Evolutionary conservation across 2,329 filamentous ascomycete species (phyloP).

Genomic region (Ophiosphaerella korrae): DNA sequence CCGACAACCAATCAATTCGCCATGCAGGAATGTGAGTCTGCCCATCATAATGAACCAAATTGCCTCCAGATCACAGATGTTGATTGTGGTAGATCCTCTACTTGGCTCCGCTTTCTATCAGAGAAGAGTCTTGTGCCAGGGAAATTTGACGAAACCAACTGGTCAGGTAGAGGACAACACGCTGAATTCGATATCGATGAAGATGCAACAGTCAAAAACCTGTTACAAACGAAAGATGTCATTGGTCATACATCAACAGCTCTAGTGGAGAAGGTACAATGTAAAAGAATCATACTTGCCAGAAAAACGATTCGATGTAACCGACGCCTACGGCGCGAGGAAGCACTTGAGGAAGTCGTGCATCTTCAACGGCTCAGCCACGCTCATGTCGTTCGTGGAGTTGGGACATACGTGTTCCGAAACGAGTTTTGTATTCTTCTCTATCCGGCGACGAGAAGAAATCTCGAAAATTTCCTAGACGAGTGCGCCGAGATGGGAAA

Average conservation of each 20-base stretch:
- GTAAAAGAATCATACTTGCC: not conserved
- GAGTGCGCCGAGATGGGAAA: too few species aligned
- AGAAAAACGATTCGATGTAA: not conserved
- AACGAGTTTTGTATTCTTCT: not conserved
- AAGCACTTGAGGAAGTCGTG: not conserved
- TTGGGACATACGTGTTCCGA: not conserved
- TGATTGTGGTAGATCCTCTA: too few species aligned
- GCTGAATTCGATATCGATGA: not conserved
- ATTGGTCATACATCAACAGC: not conserved
- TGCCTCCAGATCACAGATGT: too few species aligned
- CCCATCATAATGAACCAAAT: too few species aligned
- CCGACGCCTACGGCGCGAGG: not conserved
- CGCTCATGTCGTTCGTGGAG: not conserved
- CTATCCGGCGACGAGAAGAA: not conserved
- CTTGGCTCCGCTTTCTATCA: not conserved
- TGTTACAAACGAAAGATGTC: not conserved
- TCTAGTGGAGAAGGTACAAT: not conserved
- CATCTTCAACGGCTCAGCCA: not conserved
- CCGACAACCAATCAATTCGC: too few species aligned
- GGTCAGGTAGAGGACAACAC: not conserved
- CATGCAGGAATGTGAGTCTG: too few species aligned
- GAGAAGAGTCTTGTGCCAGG: not conserved
- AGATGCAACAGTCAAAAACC: not conserved
- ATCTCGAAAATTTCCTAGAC: not conserved
- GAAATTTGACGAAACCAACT: not conserved